A percentile compares a stretch with the other conserved stretches of the same genome.
These are phyloP conservation scores for Termitomyces sp. DNA, from an alignment of 768 basidiomycete species.

Conservation along the genomic window DNA sequence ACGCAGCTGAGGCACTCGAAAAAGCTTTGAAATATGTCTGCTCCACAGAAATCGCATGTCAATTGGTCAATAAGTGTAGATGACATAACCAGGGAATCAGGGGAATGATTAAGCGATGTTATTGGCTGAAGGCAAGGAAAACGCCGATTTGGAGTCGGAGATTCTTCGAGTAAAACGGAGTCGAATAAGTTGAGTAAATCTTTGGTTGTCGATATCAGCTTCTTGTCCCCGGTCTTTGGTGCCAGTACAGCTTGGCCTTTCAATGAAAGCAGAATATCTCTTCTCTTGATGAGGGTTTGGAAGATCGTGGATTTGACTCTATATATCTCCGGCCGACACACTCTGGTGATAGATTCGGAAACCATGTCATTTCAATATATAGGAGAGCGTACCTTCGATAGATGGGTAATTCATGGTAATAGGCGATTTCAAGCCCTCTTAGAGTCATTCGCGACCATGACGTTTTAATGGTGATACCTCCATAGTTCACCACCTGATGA, in stretches of 20 bases:
- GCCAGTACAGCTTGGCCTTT: slow-evolving; percentile 2
- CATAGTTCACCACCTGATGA: slow-evolving; percentile 81
- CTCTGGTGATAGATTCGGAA: slow-evolving; percentile 37
- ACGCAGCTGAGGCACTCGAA: slow-evolving; percentile 64
- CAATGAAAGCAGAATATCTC: background rate
- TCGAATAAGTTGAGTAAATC: slow-evolving; percentile 46
- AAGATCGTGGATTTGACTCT: slow-evolving; percentile 67
- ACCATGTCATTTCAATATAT: background rate
- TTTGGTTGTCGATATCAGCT: slow-evolving; percentile 24
- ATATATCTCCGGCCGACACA: slow-evolving; percentile 79
- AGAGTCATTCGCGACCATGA: slow-evolving; percentile 88
- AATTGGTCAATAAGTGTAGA: slow-evolving; percentile 27
- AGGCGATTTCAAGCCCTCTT: slow-evolving; percentile 52
- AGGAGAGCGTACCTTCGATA: slow-evolving; percentile 60
- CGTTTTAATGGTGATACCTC: slow-evolving; percentile 79
- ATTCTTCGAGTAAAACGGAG: slow-evolving; percentile 51
- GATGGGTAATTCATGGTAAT: slow-evolving; percentile 73
- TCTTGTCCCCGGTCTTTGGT: background rate
- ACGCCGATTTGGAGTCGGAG: slow-evolving; percentile 20
- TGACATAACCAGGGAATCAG: background rate
- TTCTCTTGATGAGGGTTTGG: slow-evolving; percentile 42
- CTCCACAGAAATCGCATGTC: slow-evolving; percentile 76
- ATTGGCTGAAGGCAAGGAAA: slow-evolving; percentile 17
- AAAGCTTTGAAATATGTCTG: slow-evolving; percentile 79
- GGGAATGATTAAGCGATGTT: background rate